phyloP scores from a whole-genome alignment of 805 yeast species.

The Yamadazyma sp. region DNA sequence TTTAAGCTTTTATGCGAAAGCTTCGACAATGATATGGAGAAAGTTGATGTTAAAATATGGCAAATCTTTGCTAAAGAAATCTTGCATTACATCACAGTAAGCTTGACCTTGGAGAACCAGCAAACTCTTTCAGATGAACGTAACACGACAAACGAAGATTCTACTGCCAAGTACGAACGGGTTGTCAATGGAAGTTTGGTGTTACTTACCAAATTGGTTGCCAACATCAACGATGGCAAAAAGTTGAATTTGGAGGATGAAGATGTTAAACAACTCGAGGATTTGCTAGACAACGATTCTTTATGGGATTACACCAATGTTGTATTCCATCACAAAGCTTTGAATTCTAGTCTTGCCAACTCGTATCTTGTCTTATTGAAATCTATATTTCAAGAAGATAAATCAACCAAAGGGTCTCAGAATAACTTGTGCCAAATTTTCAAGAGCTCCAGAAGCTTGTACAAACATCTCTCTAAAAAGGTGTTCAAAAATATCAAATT shows the following conservation, averaged over 20 bases:
- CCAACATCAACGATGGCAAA: constrained; percentile 17
- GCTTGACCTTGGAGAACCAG: constrained; percentile 55
- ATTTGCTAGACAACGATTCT: constrained; percentile 25
- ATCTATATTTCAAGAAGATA: constrained; percentile 19
- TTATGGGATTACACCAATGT: constrained; percentile 35
- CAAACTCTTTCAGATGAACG: constrained; percentile 75
- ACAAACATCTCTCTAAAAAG: constrained; percentile 43
- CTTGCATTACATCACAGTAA: constrained; percentile 52
- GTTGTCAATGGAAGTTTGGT: constrained; percentile 50
- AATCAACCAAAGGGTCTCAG: constrained; percentile 6
- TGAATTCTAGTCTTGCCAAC: constrained; percentile 34
- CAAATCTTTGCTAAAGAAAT: constrained; percentile 55
- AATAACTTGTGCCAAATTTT: constrained; percentile 17
- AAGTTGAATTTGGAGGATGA: constrained; percentile 14
- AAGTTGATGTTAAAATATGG: constrained; percentile 57
- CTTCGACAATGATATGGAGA: constrained; percentile 54
- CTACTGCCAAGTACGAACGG: constrained; percentile 61
- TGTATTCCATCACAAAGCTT: constrained; percentile 22
- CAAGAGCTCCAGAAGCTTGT: constrained; percentile 24
- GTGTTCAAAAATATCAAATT: constrained; percentile 45
- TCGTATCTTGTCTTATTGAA: constrained; percentile 24
- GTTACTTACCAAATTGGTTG: constrained; percentile 41
- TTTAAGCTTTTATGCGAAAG: constrained; percentile 46
- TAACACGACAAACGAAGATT: constrained; percentile 63
- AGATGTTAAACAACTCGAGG: constrained; percentile 17